Percentiles rank a stretch among this genome's conserved stretches.
Evolutionary conservation across 306 rosid species (phyloP).

Genomic region (Herpetospermum pedunculosum): DNA sequence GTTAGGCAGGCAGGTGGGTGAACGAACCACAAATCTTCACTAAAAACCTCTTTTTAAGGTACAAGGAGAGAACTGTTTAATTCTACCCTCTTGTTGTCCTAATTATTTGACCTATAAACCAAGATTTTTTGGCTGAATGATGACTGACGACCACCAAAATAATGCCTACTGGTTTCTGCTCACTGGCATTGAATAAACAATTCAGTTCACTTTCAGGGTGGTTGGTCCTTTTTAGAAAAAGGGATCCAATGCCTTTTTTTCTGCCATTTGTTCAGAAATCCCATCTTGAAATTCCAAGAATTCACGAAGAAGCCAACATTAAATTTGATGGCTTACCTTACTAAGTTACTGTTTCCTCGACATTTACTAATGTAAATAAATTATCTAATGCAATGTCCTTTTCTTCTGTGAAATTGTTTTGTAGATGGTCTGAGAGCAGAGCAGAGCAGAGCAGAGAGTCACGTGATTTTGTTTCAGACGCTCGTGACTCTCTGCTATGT

Average conservation of each 20-base stretch:
- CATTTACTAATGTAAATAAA: background rate
- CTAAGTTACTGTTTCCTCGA: background rate
- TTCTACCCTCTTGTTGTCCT: background rate
- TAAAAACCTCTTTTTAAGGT: background rate
- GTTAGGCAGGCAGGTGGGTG: background rate
- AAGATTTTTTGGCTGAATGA: background rate
- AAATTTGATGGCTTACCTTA: background rate
- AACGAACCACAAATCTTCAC: background rate
- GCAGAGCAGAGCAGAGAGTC: background rate
- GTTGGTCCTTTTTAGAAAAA: background rate
- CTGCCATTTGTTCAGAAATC: background rate
- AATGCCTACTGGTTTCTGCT: background rate
- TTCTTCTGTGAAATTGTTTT: no score
- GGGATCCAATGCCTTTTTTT: constrained; percentile 1
- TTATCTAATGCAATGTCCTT: background rate
- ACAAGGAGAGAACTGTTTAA: background rate
- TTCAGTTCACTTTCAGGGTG: background rate
- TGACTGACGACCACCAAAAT: background rate
- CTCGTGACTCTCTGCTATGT: background rate
- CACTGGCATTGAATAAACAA: background rate
- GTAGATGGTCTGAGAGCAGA: no score
- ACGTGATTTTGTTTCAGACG: background rate
- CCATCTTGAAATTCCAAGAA: background rate
- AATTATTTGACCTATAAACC: background rate
- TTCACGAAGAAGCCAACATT: background rate